These are phyloP conservation scores for Artemisia annua DNA, from an alignment of 129 eudicot genomes.

Conservation along the genomic window DNA sequence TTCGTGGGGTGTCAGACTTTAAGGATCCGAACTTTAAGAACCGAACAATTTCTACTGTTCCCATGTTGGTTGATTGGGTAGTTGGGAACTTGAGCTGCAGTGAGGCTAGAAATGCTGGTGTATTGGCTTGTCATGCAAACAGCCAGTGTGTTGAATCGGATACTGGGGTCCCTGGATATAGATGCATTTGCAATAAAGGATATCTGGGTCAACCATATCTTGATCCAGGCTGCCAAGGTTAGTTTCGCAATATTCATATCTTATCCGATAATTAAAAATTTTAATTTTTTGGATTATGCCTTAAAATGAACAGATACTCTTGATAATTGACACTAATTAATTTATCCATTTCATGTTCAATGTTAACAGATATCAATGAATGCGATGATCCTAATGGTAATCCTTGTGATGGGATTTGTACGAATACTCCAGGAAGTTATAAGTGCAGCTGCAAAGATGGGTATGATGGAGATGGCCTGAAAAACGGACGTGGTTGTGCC, in stretches of 20 bases:
- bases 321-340: no score
- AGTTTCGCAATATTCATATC: background rate
- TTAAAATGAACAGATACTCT: background rate
- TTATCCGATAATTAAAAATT: background rate
- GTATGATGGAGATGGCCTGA: conserved; percentile 38
- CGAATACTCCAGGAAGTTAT: conserved; percentile 42
- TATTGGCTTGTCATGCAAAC: conserved; percentile 33
- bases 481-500: conserved; percentile 38
- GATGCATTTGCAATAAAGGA: conserved; percentile 41
- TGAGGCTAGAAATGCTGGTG: conserved; percentile 25
- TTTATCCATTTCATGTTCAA: background rate
- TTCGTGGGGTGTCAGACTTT: conserved; percentile 40
- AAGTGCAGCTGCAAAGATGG: conserved; percentile 50
- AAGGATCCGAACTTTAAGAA: conserved; percentile 22
- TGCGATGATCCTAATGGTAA: conserved; percentile 31
- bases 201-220: conserved; percentile 54
- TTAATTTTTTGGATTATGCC: background rate
- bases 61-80: conserved; percentile 54
- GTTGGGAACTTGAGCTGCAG: conserved; percentile 41
- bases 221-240: conserved; percentile 52
- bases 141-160: conserved; percentile 39
- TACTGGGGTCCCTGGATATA: conserved; percentile 34
- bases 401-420: conserved; percentile 35
- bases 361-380: conserved; percentile 46
- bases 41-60: conserved; percentile 35